phyloP scores from a whole-genome alignment of 768 basidiomycete species.

The Obba rivulosa region DNA sequence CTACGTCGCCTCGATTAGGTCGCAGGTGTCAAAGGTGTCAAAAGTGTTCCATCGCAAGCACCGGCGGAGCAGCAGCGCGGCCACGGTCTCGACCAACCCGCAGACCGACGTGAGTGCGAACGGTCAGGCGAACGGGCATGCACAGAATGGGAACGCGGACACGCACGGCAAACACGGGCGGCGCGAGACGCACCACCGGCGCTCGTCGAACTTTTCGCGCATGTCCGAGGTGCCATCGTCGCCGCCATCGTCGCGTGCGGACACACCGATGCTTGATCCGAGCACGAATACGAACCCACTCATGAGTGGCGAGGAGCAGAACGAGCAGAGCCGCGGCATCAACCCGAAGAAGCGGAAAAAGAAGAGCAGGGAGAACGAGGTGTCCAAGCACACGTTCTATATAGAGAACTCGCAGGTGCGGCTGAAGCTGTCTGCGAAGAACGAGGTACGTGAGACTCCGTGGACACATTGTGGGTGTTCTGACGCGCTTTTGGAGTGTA shows the following conservation, averaged over 20 bases:
- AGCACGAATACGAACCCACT: slow-evolving; percentile 70
- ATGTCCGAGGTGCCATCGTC: slow-evolving; percentile 19
- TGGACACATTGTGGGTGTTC: not conserved
- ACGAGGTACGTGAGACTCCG: slow-evolving; percentile 50
- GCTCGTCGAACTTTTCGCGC: slow-evolving; percentile 25
- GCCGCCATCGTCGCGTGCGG: slow-evolving; percentile 27
- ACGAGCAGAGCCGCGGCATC: slow-evolving; percentile 19
- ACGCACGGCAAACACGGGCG: slow-evolving; percentile 4
- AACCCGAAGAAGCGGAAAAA: slow-evolving; percentile 32
- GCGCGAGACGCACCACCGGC: not conserved
- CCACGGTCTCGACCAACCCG: slow-evolving; percentile 4
- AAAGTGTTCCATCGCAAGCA: slow-evolving; percentile 33
- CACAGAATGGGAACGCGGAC: slow-evolving; percentile 4
- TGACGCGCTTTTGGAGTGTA: slow-evolving; percentile 21
- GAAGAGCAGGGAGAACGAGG: slow-evolving; percentile 48
- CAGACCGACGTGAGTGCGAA: not conserved
- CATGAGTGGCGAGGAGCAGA: slow-evolving; percentile 19
- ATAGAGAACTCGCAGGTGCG: slow-evolving; percentile 87
- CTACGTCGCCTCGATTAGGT: slow-evolving; percentile 42
- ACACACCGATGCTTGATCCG: slow-evolving; percentile 70
- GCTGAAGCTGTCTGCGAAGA: slow-evolving; percentile 81
- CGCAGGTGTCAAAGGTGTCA: slow-evolving; percentile 43
- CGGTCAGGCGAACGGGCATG: slow-evolving; percentile 4
- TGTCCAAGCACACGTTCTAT: slow-evolving; percentile 93
- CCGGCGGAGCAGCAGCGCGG: not conserved